Percentiles rank a stretch among this genome's conserved stretches.
phyloP scores from a whole-genome alignment of 768 basidiomycete genomes.

The Boletus insuetus region DNA sequence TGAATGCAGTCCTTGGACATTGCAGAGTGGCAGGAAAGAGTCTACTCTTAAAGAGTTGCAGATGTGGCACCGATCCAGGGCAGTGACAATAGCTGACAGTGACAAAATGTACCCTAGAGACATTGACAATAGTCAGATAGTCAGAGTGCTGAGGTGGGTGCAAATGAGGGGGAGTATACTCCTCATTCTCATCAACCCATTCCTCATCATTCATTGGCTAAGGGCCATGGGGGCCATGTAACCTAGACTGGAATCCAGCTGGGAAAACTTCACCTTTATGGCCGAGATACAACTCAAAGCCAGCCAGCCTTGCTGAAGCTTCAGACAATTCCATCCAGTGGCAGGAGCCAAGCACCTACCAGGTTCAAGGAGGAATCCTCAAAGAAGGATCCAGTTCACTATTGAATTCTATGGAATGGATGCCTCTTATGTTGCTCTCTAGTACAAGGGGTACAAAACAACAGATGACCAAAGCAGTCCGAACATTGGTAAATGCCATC shows the following conservation, averaged over 20 bases:
- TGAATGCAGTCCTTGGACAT: background rate
- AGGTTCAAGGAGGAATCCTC: background rate
- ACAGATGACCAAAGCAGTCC: background rate
- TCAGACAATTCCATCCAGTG: too few species aligned
- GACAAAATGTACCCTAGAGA: too few species aligned
- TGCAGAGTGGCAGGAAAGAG: background rate
- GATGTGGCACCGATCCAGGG: background rate
- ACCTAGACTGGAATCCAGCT: too few species aligned
- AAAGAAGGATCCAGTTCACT: background rate
- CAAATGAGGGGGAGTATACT: too few species aligned
- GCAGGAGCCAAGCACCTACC: background rate
- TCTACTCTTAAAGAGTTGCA: background rate
- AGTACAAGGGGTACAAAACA: background rate
- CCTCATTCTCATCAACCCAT: too few species aligned
- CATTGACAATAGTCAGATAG: too few species aligned
- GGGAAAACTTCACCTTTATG: too few species aligned
- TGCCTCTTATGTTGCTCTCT: background rate
- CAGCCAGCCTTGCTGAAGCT: too few species aligned
- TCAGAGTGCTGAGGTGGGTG: too few species aligned
- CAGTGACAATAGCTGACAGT: background rate
- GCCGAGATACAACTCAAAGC: too few species aligned
- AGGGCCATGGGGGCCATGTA: too few species aligned
- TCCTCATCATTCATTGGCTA: too few species aligned
- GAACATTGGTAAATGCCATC: background rate
- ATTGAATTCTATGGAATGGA: background rate